Conservation (phyloP, 441 rosid genomes). For the Corymbia calophylla region DNA sequence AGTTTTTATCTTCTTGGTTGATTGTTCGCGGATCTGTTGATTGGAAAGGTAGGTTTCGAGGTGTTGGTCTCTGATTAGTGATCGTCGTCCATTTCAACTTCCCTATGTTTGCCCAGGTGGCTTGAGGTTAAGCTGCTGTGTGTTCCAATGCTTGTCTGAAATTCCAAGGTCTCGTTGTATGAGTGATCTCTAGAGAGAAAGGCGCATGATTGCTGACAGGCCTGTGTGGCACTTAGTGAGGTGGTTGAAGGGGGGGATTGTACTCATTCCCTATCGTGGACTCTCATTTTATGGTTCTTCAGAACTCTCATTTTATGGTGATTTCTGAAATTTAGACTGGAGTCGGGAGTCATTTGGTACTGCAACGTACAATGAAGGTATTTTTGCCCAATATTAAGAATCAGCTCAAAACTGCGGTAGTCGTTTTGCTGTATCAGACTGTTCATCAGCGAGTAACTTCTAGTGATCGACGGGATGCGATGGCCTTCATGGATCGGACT, state of each 20-base stretch:
- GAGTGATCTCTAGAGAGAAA: neutral
- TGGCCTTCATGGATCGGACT: neutral
- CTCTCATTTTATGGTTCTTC: neutral
- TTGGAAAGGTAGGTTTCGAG: neutral
- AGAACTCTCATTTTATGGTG: neutral
- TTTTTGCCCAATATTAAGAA: neutral
- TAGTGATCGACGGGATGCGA: neutral
- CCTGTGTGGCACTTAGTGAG: neutral
- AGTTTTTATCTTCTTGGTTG: neutral
- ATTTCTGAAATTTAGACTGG: neutral
- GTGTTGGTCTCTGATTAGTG: neutral
- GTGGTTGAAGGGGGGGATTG: neutral
- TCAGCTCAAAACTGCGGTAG: neutral
- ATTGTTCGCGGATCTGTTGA: neutral
- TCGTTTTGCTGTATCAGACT: neutral
- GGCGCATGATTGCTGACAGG: neutral
- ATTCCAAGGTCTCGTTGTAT: neutral
- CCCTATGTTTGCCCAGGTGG: neutral
- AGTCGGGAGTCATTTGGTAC: neutral
- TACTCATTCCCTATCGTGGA: neutral
- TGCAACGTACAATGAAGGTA: neutral
- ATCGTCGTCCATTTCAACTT: neutral
- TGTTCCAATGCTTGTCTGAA: neutral
- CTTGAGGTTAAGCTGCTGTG: neutral
- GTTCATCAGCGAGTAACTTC: neutral